These are phyloP conservation scores for Eucalyptus caleyi DNA, from an alignment of 345 rosid species.

Conservation along the genomic window DNA sequence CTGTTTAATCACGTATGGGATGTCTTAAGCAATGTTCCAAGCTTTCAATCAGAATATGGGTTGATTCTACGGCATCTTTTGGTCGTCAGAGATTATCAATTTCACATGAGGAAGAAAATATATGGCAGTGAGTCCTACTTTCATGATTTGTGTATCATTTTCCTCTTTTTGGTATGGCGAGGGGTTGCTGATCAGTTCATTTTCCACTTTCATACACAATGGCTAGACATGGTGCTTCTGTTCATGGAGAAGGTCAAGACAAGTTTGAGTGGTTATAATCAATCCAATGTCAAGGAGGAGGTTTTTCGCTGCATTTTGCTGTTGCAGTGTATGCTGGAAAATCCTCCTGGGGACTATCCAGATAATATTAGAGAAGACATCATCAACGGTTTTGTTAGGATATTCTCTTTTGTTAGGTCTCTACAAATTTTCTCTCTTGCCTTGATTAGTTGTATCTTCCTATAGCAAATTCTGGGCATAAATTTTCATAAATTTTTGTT, in stretches of 20 bases:
- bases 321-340: conserved; percentile 75
- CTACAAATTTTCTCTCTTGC: background rate
- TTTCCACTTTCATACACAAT: background rate
- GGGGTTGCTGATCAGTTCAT: background rate
- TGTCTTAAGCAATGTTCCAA: conserved; percentile 56
- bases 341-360: conserved; percentile 82
- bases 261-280: conserved; percentile 29
- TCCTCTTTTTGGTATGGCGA: background rate
- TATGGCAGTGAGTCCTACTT: conserved; percentile 48
- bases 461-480: background rate
- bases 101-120: conserved; percentile 63
- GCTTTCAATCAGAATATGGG: conserved; percentile 85
- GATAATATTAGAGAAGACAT: conserved; percentile 54
- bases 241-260: conserved; percentile 65
- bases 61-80: conserved; percentile 67
- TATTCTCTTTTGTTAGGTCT: conserved; percentile 68
- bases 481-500: background rate
- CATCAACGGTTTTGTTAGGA: conserved; percentile 46
- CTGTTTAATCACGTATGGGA: conserved; percentile 68
- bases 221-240: conserved; percentile 50
- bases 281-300: conserved; percentile 59
- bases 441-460: background rate
- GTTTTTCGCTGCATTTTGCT: conserved; percentile 53
- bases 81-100: conserved; percentile 48
- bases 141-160: background rate